Conservation (phyloP, 1,284 basidiomycete species). For the Cryptococcus wingfieldii region DNA sequence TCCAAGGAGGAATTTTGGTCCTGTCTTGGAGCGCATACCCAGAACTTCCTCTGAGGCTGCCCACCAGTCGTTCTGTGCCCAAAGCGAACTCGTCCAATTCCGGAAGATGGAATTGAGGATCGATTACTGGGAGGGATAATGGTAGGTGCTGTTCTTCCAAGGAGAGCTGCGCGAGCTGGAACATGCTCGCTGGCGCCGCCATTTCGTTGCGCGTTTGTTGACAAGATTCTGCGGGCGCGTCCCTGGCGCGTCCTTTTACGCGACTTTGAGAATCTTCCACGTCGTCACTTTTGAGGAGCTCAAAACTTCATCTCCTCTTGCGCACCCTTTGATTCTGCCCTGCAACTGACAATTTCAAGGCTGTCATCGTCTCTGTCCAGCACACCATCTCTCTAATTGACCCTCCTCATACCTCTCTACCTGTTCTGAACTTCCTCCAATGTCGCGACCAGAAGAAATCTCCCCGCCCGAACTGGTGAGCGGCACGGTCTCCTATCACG, state of each 20-base stretch:
- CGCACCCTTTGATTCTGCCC: background rate
- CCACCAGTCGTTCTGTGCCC: conserved; percentile 24
- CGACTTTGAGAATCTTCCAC: background rate
- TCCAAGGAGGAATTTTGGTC: background rate
- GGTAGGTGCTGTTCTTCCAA: background rate
- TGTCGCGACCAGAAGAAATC: conserved; percentile 93
- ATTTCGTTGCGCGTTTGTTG: background rate
- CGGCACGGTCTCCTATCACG: conserved; percentile 9
- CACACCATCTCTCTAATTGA: background rate
- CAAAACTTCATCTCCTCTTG: too few relatives aligned
- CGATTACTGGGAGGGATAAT: background rate
- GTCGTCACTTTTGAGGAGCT: background rate
- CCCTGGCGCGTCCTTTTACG: too few relatives aligned
- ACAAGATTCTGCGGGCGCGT: too few relatives aligned
- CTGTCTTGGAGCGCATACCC: conserved; percentile 5
- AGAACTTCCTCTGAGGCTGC: conserved; percentile 10
- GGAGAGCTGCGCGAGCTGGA: conserved; percentile 9
- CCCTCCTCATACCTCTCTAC: background rate
- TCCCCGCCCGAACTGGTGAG: conserved; percentile 94
- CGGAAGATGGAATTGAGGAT: conserved; percentile 22
- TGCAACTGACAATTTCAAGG: background rate
- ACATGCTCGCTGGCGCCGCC: background rate
- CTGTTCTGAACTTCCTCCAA: conserved; percentile 41
- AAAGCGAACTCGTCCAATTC: conserved; percentile 27
- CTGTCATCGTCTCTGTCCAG: background rate